Evolutionary conservation across 768 basidiomycete genomes (phyloP), one percentile per base, ranked within the genome.

Genomic region (Psilocybe cyanescens): DNA sequence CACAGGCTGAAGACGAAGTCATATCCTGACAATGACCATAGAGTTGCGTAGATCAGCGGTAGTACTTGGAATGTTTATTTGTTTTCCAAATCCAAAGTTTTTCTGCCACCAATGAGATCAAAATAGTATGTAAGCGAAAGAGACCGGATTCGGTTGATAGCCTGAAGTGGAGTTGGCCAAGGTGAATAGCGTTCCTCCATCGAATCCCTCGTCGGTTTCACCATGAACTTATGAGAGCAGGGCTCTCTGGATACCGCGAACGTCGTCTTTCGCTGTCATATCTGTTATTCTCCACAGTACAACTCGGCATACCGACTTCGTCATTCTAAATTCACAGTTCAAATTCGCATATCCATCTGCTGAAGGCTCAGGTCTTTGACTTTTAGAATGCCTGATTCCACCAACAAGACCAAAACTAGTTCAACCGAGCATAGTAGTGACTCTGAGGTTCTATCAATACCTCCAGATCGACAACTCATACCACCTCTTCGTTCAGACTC

Each of bases 401-500:
- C 45, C 50, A 53, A 53, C 48, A 53, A 59, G 61, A 63, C 54
- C 30, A 48, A 64, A 37, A 55, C 50, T 51, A 45, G 53, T 51
- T 61, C 19, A 37, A 51, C 33, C 58, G 31, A 54, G 44, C n/a
- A 51, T 16, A 31, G 54, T 39, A 53, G 57, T 44, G 60, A 67
- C 12, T 29, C 54, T 3, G 63, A 63, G 9, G 59, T 76, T 61
- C 73, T 83, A 35, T 76, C 82, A 63, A 84, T 86, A 59, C 80
- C 83, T 52, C 78, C 79, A 67, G 78, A 84, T 64, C 83, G 80
- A 44, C 83, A 86, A 54, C 77, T 76, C 72, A 81, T 90, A 74
- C 86, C 89, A 60, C 81, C 72, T 54, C 79, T 88, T 45, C 81
- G 83, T 67, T 85, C 85, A 29, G 88, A 89, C 72, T 72, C 81